These are phyloP conservation scores for Teratosphaeria zuluensis DNA, from an alignment of 2,329 filamentous ascomycete species.

Conservation along the genomic window DNA sequence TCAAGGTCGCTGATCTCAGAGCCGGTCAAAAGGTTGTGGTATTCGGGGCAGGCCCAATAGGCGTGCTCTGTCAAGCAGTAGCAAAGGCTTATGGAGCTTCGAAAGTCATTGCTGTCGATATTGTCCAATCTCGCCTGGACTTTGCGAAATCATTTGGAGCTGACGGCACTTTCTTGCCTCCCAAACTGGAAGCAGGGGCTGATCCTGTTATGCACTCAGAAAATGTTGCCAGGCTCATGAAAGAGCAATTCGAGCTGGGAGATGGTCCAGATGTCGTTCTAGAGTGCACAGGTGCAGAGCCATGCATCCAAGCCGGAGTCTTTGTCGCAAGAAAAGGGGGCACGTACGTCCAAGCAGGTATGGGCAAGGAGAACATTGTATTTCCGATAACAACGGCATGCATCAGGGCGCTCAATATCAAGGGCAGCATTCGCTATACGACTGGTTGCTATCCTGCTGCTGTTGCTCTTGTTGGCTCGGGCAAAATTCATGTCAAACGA, in stretches of 20 bases:
- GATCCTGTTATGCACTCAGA: slow-evolving; percentile 32
- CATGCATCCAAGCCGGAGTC: slow-evolving; percentile 41
- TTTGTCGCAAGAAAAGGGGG: slow-evolving; percentile 38
- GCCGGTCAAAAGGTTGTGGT: slow-evolving; percentile 35
- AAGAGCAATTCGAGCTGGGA: slow-evolving; percentile 28
- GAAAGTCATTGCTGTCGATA: slow-evolving; percentile 74
- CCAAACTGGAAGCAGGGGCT: slow-evolving; percentile 16
- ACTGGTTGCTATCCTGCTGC: slow-evolving; percentile 39
- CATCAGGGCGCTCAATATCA: slow-evolving; percentile 39
- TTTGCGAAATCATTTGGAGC: slow-evolving; percentile 52
- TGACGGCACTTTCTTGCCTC: slow-evolving; percentile 34
- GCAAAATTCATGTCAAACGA: slow-evolving; percentile 35
- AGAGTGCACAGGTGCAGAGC: slow-evolving; percentile 39
- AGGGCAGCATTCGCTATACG: slow-evolving; percentile 44
- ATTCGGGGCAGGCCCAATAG: slow-evolving; percentile 49
- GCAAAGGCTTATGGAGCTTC: slow-evolving; percentile 70
- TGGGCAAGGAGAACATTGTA: slow-evolving; percentile 40
- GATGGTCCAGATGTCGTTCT: slow-evolving; percentile 43
- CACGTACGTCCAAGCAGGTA: slow-evolving; percentile 41
- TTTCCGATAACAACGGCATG: slow-evolving; percentile 45
- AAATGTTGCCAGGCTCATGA: slow-evolving; percentile 32
- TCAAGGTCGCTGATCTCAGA: slow-evolving; percentile 28
- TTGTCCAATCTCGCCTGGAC: slow-evolving; percentile 64
- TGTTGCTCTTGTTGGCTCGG: slow-evolving; percentile 40
- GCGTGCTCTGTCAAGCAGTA: slow-evolving; percentile 75